phyloP scores from a whole-genome alignment of 805 yeast genomes.

The Saccharomycopsis sp. region DNA sequence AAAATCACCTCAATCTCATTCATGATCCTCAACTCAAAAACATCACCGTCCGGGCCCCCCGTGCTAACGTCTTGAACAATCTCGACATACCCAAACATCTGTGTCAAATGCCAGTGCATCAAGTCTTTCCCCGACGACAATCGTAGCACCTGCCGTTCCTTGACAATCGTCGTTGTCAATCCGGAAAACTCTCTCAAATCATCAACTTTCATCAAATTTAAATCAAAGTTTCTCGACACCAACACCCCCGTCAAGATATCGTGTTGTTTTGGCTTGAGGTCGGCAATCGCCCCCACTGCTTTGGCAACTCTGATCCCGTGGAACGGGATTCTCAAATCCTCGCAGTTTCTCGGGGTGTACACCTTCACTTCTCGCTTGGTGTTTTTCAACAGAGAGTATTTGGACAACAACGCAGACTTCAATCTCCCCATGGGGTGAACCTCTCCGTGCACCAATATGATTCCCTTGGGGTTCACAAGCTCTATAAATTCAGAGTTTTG shows the following conservation, averaged over 20 bases:
- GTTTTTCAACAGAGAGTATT: slow-evolving; percentile 70
- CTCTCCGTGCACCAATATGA: slow-evolving; percentile 94
- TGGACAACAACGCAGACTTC: slow-evolving; percentile 84
- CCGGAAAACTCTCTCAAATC: slow-evolving; percentile 88
- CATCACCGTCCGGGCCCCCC: slow-evolving; percentile 47
- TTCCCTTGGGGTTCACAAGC: slow-evolving; percentile 70
- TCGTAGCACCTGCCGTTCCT: slow-evolving; percentile 69
- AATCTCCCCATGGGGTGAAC: slow-evolving; percentile 97
- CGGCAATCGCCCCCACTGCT: slow-evolving; percentile 52
- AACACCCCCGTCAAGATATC: slow-evolving; percentile 66
- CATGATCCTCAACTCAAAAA: slow-evolving; percentile 51
- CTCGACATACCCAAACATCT: slow-evolving; percentile 86
- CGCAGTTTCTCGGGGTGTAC: slow-evolving; percentile 88
- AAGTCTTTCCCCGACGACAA: slow-evolving; percentile 76
- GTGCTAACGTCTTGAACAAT: slow-evolving; percentile 46
- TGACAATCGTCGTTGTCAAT: slow-evolving; percentile 72
- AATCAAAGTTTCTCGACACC: slow-evolving; percentile 84
- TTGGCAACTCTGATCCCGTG: slow-evolving; percentile 80
- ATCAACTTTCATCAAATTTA: slow-evolving; percentile 71
- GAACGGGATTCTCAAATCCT: slow-evolving; percentile 64
- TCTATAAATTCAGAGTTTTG: slow-evolving; percentile 91
- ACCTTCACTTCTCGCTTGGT: slow-evolving; percentile 87
- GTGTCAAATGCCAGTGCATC: slow-evolving; percentile 81
- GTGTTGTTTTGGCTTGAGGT: slow-evolving; percentile 34
- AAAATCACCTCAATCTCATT: slow-evolving; percentile 47